Base-by-base conservation (phyloP, 2,329 filamentous ascomycete genomes). In the Ceratocystis smalleyi region DNA sequence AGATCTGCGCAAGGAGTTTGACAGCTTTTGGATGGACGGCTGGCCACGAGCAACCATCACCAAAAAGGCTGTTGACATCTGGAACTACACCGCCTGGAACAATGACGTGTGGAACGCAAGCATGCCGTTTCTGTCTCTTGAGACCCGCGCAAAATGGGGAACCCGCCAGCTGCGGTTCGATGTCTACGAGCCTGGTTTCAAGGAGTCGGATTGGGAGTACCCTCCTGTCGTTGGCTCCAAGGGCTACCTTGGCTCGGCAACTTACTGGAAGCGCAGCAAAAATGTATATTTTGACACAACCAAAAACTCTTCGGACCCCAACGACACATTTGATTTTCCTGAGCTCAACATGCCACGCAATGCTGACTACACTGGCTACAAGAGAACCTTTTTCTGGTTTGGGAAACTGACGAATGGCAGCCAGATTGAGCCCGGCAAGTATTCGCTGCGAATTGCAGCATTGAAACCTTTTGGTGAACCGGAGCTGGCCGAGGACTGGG, bases 201-300 rank as follows among this genome's bases (percentile, higher is more conserved):
- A 69, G 0, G 75, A 78, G 64, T 67, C 68, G 1, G 69, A 74
- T 43, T 79, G 77, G 77, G 65, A 70, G 8, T 77, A 77, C 61
- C 77, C 77, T 3, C 76, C 73, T 0, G 68, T 71, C 3, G 67
- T 73, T 2, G 76, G 76, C n/a, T 60, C 73, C 60, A 70, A 70
- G 12, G 73, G 73, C n/a, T 79, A 73, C 63, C 68, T 79, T 59
- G 77, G 77, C 22, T 74, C 76, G 1, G 75, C 75, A 2, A 51
- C 67, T 66, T 69, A 68, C 15, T 66, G 65, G 65, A 40, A 54
- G 5, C 17, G n/a, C 8, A 64, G 62, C 49, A 59, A 45, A 12
- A 17, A 22, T 30, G 40, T 59, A 43, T 62, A 51, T 54, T 67
- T 64, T 24, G 55, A 64, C 40, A 32, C 51, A 7, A 35, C 22